phyloP scores from a whole-genome alignment of 2,329 filamentous ascomycete genomes.

The Botrytis fabae region DNA sequence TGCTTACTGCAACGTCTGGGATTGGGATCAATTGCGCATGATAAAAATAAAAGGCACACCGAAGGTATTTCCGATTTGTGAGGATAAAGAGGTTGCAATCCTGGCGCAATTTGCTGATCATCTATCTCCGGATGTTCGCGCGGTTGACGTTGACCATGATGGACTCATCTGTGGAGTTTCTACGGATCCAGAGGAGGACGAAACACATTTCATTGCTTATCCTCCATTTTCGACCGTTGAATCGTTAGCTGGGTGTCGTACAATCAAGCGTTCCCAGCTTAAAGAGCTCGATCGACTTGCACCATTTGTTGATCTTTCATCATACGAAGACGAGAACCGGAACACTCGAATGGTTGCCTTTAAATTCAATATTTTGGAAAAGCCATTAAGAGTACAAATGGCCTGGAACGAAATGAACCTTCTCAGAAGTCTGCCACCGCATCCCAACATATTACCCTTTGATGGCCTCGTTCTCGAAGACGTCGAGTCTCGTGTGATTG shows the following conservation, averaged over 20 bases:
- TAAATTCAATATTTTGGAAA: background rate
- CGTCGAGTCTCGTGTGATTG: slow-evolving; percentile 1
- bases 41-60: background rate
- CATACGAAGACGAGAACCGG: background rate
- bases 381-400: background rate
- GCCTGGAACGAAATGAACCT: background rate
- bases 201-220: background rate
- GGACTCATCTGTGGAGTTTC: background rate
- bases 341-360: background rate
- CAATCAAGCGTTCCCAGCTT: background rate
- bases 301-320: background rate
- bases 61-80: too few relatives aligned
- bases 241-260: background rate
- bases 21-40: slow-evolving; percentile 3
- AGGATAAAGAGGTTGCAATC: background rate
- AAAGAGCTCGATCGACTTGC: background rate
- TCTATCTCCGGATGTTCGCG: background rate
- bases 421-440: background rate
- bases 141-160: background rate
- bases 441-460: background rate
- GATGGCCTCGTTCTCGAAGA: slow-evolving; percentile 4
- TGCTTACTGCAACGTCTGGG: background rate
- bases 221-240: background rate
- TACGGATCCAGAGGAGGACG: background rate
- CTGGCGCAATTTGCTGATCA: background rate